These are phyloP conservation scores for Hymenoscyphus repandus DNA, from an alignment of 2,329 filamentous ascomycete genomes.

Conservation along the genomic window DNA sequence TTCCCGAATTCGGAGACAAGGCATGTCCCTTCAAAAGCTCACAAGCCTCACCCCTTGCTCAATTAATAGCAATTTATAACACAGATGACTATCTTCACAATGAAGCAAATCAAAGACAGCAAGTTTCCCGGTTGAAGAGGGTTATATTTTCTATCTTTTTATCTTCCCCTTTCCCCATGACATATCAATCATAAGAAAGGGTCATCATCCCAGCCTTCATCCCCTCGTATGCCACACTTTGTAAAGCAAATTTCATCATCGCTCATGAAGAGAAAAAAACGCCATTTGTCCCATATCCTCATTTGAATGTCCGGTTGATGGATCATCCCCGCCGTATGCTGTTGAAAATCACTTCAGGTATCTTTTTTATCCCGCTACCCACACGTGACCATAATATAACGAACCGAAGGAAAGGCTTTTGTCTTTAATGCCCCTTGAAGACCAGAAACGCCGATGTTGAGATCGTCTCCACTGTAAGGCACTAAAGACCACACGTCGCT, in stretches of 20 bases:
- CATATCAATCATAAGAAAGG: not conserved
- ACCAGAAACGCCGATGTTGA: slow-evolving; percentile 44
- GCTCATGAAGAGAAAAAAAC: slow-evolving; percentile 6
- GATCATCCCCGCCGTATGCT: slow-evolving; percentile 30
- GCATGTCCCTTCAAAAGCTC: too few species aligned
- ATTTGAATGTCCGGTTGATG: slow-evolving; percentile 33
- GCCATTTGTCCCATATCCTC: slow-evolving; percentile 16
- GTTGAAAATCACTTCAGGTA: slow-evolving; percentile 28
- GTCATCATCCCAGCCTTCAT: not conserved
- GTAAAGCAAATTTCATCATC: not conserved
- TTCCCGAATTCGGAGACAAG: too few species aligned
- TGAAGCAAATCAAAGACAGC: too few species aligned
- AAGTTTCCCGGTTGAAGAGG: slow-evolving; percentile 10
- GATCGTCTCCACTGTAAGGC: slow-evolving; percentile 35
- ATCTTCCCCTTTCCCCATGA: not conserved
- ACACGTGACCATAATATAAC: slow-evolving; percentile 3
- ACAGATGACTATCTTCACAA: too few species aligned
- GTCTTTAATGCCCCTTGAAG: slow-evolving; percentile 26
- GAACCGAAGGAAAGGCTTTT: slow-evolving; percentile 24
- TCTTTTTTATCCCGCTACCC: slow-evolving; percentile 4
- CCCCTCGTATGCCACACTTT: not conserved
- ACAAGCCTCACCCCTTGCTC: too few species aligned
- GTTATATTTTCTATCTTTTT: slow-evolving; percentile 7
- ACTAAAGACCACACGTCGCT: slow-evolving; percentile 18
- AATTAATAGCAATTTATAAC: too few species aligned